phyloP scores from a whole-genome alignment of 441 rosid species.

The Populus tomentosa region DNA sequence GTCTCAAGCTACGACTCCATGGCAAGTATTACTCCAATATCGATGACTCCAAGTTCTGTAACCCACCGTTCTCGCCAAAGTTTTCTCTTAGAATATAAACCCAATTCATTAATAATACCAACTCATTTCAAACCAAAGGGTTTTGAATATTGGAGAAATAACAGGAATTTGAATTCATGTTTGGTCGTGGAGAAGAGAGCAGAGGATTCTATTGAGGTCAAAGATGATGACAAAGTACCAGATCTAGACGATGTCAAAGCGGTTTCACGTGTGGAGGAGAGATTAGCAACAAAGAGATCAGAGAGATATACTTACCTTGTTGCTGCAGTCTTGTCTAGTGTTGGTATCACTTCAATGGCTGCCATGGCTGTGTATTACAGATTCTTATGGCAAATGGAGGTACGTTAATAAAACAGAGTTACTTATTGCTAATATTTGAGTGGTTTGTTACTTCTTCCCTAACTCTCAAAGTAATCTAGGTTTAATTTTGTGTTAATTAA shows the following conservation, averaged over 20 bases:
- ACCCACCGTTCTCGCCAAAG: neutral
- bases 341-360: conserved; percentile 48
- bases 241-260: neutral
- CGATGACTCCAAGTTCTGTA: conserved; percentile 15
- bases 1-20: conserved; percentile 6
- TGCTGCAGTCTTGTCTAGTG: conserved; percentile 50
- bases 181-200: conserved; percentile 16
- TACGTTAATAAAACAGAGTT: neutral
- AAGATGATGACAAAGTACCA: neutral
- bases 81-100: neutral
- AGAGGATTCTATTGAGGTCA: neutral
- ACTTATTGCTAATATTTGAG: neutral
- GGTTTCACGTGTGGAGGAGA: conserved; percentile 17
- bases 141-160: neutral
- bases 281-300: conserved; percentile 28
- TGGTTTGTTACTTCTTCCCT: neutral
- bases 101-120: neutral
- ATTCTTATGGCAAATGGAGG: conserved; percentile 60
- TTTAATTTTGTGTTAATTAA: neutral
- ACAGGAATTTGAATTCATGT: conserved; percentile 14
- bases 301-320: conserved; percentile 44
- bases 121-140: neutral
- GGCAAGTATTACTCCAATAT: conserved; percentile 20
- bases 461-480: neutral
- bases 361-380: conserved; percentile 44